Evolutionary conservation across 768 basidiomycete species (phyloP), one percentile per base, ranked within the genome.

Genomic region (Kondoa subrosea): DNA sequence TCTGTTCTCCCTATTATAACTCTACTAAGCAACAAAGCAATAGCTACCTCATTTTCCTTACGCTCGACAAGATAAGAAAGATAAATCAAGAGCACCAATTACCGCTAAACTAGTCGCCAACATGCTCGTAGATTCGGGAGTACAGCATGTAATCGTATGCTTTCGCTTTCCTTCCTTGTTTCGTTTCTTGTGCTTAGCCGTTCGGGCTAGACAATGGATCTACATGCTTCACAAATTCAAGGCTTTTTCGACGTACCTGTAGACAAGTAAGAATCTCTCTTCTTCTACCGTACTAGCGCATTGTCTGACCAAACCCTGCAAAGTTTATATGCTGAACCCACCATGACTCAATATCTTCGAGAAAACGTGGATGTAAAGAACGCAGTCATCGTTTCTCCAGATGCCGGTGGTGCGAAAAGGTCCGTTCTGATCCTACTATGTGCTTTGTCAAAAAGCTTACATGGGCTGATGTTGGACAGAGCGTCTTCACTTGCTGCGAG

Each of bases 221-320:
- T 97, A 68, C 93, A 99, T 76, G 95, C 95, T 33, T 93, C 91
- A 1, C 95, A 99, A 76, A 97, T 99, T 71, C 95, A 99, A 79
- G 95, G 95, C 3, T 99, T 99, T 81, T 99, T 99, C 78, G 93
- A 97, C 78, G 92, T 97, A 57, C 95, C 95, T 4, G 93, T 96
- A 74, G 95, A 99, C 82, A 97, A 99, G 90, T 93, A 76, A 83
- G 90, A 84, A 56, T 68, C 34, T 56, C 32, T n/a, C 57, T 63
- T 34, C 34, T 63, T 8, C 40, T 50, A 8, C 17, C 56, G 17
- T 34, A 25, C 8, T 16, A 69, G n/a, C 26, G 30, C 21, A 25
- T 25, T 25, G 8, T 30, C 8, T 60, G 62, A 65, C 15, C 32
- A 26, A 21, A 17, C 15, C 61, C 26, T 3, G 30, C 29, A 31